phyloP scores from a whole-genome alignment of 495 filamentous ascomycete genomes.

The Aspergillus indologenus region DNA sequence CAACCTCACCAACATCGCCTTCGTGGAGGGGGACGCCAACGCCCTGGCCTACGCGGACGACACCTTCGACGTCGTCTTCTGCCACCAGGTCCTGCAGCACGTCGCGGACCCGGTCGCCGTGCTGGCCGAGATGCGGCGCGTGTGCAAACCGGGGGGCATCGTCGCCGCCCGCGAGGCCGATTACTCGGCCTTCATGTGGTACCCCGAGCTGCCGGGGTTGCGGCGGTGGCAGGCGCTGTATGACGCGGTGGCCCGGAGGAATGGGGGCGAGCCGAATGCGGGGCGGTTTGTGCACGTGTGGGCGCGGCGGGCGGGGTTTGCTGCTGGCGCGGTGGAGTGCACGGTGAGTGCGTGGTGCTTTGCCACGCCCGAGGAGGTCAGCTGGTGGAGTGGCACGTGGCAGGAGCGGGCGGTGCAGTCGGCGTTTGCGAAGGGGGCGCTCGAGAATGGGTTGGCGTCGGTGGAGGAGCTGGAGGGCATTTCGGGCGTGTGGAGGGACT shows the following conservation, averaged over 20 bases:
- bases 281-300: slow-evolving; percentile 48
- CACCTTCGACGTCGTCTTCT: slow-evolving; percentile 56
- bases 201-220: slow-evolving; percentile 43
- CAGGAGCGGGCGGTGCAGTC: not conserved
- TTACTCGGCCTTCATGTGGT: slow-evolving; percentile 40
- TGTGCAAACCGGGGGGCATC: slow-evolving; percentile 50
- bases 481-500: not conserved
- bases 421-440: not conserved
- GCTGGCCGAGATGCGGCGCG: slow-evolving; percentile 48
- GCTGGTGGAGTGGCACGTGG: slow-evolving; percentile 34
- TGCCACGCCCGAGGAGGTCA: slow-evolving; percentile 39
- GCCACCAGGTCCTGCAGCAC: slow-evolving; percentile 55
- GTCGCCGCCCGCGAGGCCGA: slow-evolving; percentile 49
- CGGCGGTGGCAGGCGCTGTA: slow-evolving; percentile 40
- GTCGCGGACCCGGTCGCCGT: slow-evolving; percentile 39
- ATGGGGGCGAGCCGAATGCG: slow-evolving; percentile 49
- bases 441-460: not conserved
- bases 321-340: slow-evolving; percentile 29
- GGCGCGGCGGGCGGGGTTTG: slow-evolving; percentile 49
- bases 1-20: slow-evolving; percentile 43
- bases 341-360: slow-evolving; percentile 47
- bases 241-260: slow-evolving; percentile 31
- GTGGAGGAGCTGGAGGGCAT: not conserved
- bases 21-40: slow-evolving; percentile 45
- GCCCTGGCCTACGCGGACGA: slow-evolving; percentile 41